Base-by-base conservation (phyloP, 2,329 filamentous ascomycete genomes). In the Lizonia empirigonia region DNA sequence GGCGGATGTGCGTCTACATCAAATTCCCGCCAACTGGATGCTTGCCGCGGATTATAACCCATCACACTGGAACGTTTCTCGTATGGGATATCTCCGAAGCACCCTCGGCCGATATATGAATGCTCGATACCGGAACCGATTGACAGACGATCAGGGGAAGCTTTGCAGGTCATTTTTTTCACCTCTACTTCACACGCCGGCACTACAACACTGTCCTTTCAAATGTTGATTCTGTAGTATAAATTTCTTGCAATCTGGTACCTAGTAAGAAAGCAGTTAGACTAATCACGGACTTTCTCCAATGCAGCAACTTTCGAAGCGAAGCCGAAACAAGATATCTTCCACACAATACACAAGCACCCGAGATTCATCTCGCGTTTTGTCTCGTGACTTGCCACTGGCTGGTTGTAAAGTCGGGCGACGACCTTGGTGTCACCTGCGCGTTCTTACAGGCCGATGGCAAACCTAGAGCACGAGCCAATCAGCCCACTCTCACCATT, bases 31-130 rank as follows among this genome's bases (percentile, higher is more conserved):
- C 49, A 41, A 42, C 23, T 8, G 27, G 16, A 51, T 41, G 36
- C 37, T 36, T 51, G 48, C 32, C 35, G 42, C 27, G 35, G 22
- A 52, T 52, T 46, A 42, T 33, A 33, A n/a, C 36, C n/a, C 15
- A 29, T 20, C 20, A 15, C 30, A 19, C 3, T 37, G 41, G 36
- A 32, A 36, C 24, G 27, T 16, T 16, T 29, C 15, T 37, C 13
- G 32, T 41, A 19, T 33, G 32, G 19, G 24, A 26, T 15, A 39
- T 33, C 27, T 38, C 34, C 26, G 19, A 39, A 30, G 18, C 20
- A 26, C 27, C n/a, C 8, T 33, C 12, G 26, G 34, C 15, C 20
- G 19, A 6, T 18, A 29, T 18, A 37, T 8, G 26, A 32, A 15
- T 13, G 7, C n/a, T 24, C 19, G 33, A 34, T 16, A 30, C n/a